These are phyloP conservation scores for Teunomyces barrocoloradensis DNA, from an alignment of 805 yeast species.

Conservation along the genomic window DNA sequence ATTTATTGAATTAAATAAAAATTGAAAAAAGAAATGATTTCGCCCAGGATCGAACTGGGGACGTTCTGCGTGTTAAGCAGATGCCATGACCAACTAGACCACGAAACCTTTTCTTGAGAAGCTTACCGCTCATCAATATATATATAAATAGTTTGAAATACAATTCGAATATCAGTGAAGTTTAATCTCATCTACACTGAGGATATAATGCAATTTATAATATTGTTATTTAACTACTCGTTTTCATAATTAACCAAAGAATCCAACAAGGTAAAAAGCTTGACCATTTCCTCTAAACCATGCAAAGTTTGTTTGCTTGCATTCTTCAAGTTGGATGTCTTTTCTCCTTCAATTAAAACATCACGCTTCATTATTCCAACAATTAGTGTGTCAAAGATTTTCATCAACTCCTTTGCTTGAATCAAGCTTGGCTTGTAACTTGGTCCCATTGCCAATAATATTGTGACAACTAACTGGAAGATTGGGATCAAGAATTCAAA, in stretches of 20 bases:
- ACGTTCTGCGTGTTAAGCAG: conserved; percentile 99
- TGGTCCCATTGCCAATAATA: conserved; percentile 74
- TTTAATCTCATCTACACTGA: too few species aligned
- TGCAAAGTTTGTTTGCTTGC: conserved; percentile 27
- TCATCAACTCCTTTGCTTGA: conserved; percentile 51
- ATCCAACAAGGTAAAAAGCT: conserved; percentile 52
- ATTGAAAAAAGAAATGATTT: conserved; percentile 54
- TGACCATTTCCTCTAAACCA: conserved; percentile 53
- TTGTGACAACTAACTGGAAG: conserved; percentile 67
- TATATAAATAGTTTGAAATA: too few species aligned
- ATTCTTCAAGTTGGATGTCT: conserved; percentile 12
- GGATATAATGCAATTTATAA: not conserved
- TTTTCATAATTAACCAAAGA: conserved; percentile 31
- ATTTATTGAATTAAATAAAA: not conserved
- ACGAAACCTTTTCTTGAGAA: conserved; percentile 62
- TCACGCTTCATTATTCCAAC: conserved; percentile 65
- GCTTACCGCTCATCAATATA: too few species aligned
- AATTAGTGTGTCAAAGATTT: conserved; percentile 52
- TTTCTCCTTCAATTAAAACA: conserved; percentile 29
- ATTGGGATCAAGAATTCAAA: conserved; percentile 71
- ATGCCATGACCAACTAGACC: conserved; percentile 99
- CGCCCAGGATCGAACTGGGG: conserved; percentile 99
- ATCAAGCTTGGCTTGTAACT: conserved; percentile 58
- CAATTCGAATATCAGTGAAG: too few species aligned
- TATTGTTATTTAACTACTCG: conserved; percentile 1